Base-by-base conservation (phyloP, 1,284 basidiomycete species). In the Amylostereum areolatum region DNA sequence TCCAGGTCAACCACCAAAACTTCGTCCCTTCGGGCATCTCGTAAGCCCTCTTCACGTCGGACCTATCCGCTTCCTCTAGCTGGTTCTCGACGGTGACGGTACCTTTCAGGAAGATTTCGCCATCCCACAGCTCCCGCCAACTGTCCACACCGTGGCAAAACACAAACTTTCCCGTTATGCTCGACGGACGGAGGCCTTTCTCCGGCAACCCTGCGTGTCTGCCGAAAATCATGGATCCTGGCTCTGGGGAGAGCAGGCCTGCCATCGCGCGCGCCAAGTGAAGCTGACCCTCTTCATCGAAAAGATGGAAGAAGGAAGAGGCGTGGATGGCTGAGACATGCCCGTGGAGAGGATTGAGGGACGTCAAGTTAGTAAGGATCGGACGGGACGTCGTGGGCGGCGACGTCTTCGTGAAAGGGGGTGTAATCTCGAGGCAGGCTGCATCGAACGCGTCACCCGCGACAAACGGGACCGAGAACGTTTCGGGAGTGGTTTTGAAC, bases 221-320 rank as follows among this genome's bases (percentile, higher is more conserved):
- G 8, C 68, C 65, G 50, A 68, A 66, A 32, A 70, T 59, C 31
- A 65, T 51, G 35, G 65, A 64, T 28, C 66, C 67, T 4, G 61
- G 60, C 43, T 59, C 54, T 0, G 63, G 57, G 24, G 62, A 63
- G 34, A 72, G 64, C 4, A 77, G 58, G 1, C 66, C 58, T 1
- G 67, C 69, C 32, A 75, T 54, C 5, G 58, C 62, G 11, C 58
- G 58, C 2, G 69, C 74, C 2, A 74, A 58, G 9, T 64, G 43
- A 4, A 60, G 47, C 56, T 77, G 73, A 9, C 62, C 43, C 6
- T 66, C 67, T 50, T 73, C 64, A 18, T 59, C 50, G 57, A 77
- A 77, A 4, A 77, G 62, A 51, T 78, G 75, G 59, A 77, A 78
- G 55, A 78, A 66, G 1, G 67, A 57, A 4, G 70, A 69, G 5